Conservation (phyloP, 805 yeast genomes). For the Wickerhamomyces hampshirensis region DNA sequence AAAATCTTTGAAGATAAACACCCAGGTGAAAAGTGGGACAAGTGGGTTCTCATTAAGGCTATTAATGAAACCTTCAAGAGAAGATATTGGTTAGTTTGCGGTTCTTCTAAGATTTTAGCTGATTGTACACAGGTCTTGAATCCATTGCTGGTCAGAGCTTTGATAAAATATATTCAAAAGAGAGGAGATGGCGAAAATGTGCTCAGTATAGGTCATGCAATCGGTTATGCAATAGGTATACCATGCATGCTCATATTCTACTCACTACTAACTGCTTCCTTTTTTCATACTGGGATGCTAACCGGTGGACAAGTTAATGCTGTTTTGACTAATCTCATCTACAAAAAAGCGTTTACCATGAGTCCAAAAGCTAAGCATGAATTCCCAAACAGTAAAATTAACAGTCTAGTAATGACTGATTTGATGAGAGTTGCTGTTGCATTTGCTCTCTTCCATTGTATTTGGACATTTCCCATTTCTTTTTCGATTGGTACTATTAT, state of each 20-base stretch:
- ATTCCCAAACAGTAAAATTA: constrained; percentile 65
- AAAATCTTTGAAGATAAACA: constrained; percentile 22
- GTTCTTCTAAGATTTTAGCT: constrained; percentile 24
- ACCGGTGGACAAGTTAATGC: constrained; percentile 74
- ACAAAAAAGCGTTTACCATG: constrained; percentile 64
- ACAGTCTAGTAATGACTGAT: constrained; percentile 79
- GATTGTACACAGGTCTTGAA: constrained; percentile 43
- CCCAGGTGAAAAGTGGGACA: constrained; percentile 17
- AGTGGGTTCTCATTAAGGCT: constrained; percentile 27
- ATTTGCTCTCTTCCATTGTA: constrained; percentile 57
- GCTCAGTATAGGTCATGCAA: constrained; percentile 50
- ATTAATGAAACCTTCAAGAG: constrained; percentile 30
- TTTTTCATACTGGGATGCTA: constrained; percentile 55
- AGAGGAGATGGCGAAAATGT: constrained; percentile 31
- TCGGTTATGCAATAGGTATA: constrained; percentile 74
- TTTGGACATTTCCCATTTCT: constrained; percentile 60
- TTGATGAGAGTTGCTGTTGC: constrained; percentile 77
- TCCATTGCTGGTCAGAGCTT: constrained; percentile 60
- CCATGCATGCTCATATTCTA: constrained; percentile 46
- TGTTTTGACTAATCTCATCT: constrained; percentile 61
- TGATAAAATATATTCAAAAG: constrained; percentile 60
- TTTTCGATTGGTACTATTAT: constrained; percentile 59
- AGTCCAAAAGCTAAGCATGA: constrained; percentile 52
- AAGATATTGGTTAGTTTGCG: constrained; percentile 30
- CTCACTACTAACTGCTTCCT: constrained; percentile 53